Evolutionary conservation across 2,329 filamentous ascomycete genomes (phyloP), one percentile per base, ranked within the genome.

Genomic region (Zopfia rhizophila): DNA sequence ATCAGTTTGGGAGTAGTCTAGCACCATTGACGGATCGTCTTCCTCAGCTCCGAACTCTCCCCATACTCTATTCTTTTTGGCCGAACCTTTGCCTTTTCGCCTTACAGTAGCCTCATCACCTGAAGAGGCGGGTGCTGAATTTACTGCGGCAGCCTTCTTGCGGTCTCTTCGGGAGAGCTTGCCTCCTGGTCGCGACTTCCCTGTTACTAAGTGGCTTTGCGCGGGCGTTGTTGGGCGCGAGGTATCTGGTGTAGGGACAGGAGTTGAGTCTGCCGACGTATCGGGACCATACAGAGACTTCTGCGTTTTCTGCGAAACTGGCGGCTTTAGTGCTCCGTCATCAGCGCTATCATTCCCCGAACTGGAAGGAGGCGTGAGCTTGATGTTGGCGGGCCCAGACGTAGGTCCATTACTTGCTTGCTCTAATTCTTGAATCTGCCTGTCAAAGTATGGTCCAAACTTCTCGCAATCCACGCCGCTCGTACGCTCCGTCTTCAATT

Each of bases 381-480:
- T 79, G 36, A 70, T 66, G 42, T 66, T 65, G 4, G 65, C 49
- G 30, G 45, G 17, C 17, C 33, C 38, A 5, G 55, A 54, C n/a
- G 43, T 37, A 23, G 61, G 49, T 19, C 60, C 63, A 44, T 67
- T 65, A 41, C 76, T 80, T 18, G 79, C 77, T 53, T 82, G 82
- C 65, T 87, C 91, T 14, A 99, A 80, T 69, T 96, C 90, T 56
- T 85, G 82, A 52, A 97, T 78, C 74, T 97, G 91, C 65, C 96
- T 89, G 68, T 97, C 90, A 70, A 97, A 99, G 73, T 97, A 97
- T 60, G 88, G 82, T 66, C 95, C 91, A 68, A 99, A 99, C 35
- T 61, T 69, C 39, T 79, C 70, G 74, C 91, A 96, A 67, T 92
- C 84, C 45, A 94, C 80, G 16, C 89, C 79, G 41, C 89, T 91